phyloP scores from a whole-genome alignment of 2,329 filamentous ascomycete species.

The Sporothrix mexicana region DNA sequence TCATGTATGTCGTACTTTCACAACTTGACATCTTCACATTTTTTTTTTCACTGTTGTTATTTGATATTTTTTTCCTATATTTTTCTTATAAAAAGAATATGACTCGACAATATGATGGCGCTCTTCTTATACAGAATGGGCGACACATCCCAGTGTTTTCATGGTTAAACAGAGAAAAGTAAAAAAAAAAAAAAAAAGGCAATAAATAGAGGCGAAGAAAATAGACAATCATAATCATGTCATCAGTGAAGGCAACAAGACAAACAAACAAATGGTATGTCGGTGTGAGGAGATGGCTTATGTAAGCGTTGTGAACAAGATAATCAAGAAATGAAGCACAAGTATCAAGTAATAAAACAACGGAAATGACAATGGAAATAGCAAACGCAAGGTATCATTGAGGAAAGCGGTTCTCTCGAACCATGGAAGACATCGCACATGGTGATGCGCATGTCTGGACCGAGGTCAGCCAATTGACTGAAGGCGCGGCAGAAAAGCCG shows the following conservation, averaged over 20 bases:
- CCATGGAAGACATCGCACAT: too few relatives aligned
- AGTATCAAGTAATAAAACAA: not conserved
- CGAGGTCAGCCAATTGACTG: too few relatives aligned
- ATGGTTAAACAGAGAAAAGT: not conserved
- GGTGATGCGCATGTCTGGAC: too few relatives aligned
- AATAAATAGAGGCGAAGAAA: not conserved
- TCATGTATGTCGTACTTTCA: too few relatives aligned
- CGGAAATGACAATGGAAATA: not conserved
- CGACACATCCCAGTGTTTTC: not conserved
- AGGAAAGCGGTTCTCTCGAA: not conserved
- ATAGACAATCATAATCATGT: slow-evolving; percentile 27
- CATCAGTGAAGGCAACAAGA: slow-evolving; percentile 1
- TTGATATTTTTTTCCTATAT: not conserved
- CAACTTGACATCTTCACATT: slow-evolving; percentile 1
- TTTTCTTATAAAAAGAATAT: not conserved
- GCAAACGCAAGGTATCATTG: slow-evolving; percentile 14
- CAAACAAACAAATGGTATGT: not conserved
- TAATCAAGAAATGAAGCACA: not conserved
- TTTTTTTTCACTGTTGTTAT: not conserved
- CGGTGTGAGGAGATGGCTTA: not conserved
- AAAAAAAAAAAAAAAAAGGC: not conserved
- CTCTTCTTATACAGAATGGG: not conserved
- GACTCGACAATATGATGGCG: not conserved
- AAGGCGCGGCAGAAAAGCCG: not conserved
- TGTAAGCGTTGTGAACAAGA: not conserved